These are phyloP conservation scores for Phialophora expanda DNA, from an alignment of 2,329 filamentous ascomycete genomes.

Conservation along the genomic window DNA sequence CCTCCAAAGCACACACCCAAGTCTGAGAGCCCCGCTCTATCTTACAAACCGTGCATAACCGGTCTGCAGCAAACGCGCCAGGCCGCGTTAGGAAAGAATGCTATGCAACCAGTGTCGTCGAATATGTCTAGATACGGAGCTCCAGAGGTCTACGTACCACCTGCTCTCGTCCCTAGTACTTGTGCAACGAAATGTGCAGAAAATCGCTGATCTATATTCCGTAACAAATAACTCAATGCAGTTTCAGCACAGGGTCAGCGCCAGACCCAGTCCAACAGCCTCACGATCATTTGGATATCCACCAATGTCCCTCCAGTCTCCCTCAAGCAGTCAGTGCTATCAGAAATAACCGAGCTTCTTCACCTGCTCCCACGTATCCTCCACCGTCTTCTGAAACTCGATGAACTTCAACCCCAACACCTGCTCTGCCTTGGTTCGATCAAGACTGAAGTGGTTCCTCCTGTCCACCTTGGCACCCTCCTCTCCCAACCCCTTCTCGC, in stretches of 20 bases:
- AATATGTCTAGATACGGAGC: conserved; percentile 11
- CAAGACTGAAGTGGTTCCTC: conserved; percentile 22
- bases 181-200: neutral
- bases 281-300: neutral
- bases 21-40: neutral
- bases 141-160: neutral
- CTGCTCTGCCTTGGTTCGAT: conserved; percentile 22
- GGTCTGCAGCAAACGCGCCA: neutral
- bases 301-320: neutral
- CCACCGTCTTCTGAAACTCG: conserved; percentile 23
- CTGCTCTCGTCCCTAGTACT: neutral
- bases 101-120: conserved; percentile 17
- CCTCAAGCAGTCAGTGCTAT: neutral
- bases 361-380: conserved; percentile 27
- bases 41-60: conserved; percentile 21
- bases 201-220: neutral
- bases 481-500: conserved; percentile 24
- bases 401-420: conserved; percentile 25
- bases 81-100: conserved; percentile 14
- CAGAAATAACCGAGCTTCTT: conserved; percentile 21
- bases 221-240: neutral
- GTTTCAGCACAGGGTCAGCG: neutral
- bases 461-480: conserved; percentile 19
- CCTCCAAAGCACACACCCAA: neutral
- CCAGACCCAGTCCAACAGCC: neutral